Conservation (phyloP, 371 early-diverging fungal species). For the Saksenaea oblongispora region DNA sequence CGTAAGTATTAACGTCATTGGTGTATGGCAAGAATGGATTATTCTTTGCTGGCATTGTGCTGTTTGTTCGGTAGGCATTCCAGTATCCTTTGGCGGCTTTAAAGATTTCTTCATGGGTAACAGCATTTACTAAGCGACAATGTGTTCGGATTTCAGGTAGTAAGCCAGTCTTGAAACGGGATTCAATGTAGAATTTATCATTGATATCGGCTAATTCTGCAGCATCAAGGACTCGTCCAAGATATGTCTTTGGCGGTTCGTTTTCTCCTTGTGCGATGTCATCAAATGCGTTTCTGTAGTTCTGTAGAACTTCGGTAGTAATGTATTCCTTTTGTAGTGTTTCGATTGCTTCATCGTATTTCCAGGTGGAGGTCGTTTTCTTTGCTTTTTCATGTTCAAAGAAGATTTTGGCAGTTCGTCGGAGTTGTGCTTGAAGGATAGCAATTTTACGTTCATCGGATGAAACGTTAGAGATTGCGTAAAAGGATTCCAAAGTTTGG, state of each 20-base stretch:
- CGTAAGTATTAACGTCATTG: too few relatives aligned
- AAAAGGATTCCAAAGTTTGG: conserved; percentile 6
- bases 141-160: conserved; percentile 4
- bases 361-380: too few relatives aligned
- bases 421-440: conserved; percentile 7
- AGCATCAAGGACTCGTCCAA: conserved; percentile 10
- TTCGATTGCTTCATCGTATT: conserved; percentile 7
- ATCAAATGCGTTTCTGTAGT: conserved; percentile 10
- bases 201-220: conserved; percentile 8
- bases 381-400: not conserved
- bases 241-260: conserved; percentile 10
- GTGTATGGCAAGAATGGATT: too few relatives aligned
- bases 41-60: too few relatives aligned
- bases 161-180: conserved; percentile 7
- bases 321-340: conserved; percentile 7
- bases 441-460: not conserved
- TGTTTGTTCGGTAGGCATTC: too few relatives aligned
- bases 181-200: not conserved
- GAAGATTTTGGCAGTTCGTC: not conserved
- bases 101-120: too few relatives aligned
- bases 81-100: too few relatives aligned
- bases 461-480: not conserved
- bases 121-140: not conserved
- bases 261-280: conserved; percentile 11
- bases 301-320: not conserved